Evolutionary conservation across 2,329 filamentous ascomycete species (phyloP).

Genomic region (Didymella lethalis): DNA sequence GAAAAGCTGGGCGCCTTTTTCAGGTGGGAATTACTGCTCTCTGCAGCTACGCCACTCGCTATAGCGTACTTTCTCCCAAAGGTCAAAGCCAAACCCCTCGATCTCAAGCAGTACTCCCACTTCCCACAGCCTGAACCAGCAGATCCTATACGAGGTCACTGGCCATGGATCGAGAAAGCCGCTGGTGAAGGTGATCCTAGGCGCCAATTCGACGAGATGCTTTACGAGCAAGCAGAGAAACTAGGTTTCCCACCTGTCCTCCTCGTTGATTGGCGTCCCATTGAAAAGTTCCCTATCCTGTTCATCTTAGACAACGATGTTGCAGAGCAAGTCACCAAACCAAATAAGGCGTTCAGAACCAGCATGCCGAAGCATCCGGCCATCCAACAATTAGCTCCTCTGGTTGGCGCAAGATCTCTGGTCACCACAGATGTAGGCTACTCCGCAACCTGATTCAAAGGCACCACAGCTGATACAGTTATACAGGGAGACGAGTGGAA

Average conservation of each 20-base stretch:
- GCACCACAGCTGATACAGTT: neutral
- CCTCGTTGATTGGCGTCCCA: slow-evolving; percentile 27
- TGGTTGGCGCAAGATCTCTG: slow-evolving; percentile 28
- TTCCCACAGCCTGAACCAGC: slow-evolving; percentile 30
- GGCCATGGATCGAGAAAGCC: slow-evolving; percentile 30
- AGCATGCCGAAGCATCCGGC: slow-evolving; percentile 32
- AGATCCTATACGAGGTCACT: slow-evolving; percentile 27
- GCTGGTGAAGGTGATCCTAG: slow-evolving; percentile 26
- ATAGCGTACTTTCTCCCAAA: slow-evolving; percentile 1
- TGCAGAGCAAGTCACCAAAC: slow-evolving; percentile 29
- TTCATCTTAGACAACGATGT: slow-evolving; percentile 29
- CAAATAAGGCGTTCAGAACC: slow-evolving; percentile 21
- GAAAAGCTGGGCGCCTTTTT: neutral
- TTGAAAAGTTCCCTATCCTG: slow-evolving; percentile 26
- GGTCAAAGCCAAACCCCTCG: slow-evolving; percentile 8
- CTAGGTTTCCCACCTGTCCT: slow-evolving; percentile 28
- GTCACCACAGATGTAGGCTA: slow-evolving; percentile 30
- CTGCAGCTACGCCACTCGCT: neutral
- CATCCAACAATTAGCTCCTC: slow-evolving; percentile 24
- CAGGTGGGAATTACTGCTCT: neutral
- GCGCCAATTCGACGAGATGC: slow-evolving; percentile 28
- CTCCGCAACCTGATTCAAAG: neutral
- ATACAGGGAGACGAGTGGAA: slow-evolving; percentile 26
- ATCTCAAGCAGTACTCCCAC: slow-evolving; percentile 26
- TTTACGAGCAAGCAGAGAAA: slow-evolving; percentile 29